Evolutionary conservation across 768 basidiomycete genomes (phyloP).

Genomic region (Mycena rosella): DNA sequence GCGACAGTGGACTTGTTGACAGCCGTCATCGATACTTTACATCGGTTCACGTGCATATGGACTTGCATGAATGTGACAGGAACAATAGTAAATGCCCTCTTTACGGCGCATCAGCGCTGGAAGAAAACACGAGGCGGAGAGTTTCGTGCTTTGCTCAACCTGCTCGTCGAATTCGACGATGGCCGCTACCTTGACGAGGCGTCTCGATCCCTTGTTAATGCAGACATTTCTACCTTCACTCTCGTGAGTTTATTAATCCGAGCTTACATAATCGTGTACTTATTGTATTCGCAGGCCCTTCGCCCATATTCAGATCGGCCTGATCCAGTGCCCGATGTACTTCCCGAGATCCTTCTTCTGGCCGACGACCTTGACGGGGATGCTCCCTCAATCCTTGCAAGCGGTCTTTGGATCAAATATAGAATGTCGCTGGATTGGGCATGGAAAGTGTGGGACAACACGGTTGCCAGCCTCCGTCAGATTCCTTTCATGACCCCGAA

Average conservation of each 20-base stretch:
- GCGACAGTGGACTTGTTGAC: constrained; percentile 65
- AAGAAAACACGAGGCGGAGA: constrained; percentile 71
- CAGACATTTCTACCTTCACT: constrained; percentile 72
- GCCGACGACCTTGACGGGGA: constrained; percentile 68
- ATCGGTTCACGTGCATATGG: constrained; percentile 81
- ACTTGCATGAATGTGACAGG: constrained; percentile 77
- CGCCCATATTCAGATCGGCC: constrained; percentile 57
- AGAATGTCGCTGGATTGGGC: constrained; percentile 80
- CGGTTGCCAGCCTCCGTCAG: constrained; percentile 79
- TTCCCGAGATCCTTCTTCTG: constrained; percentile 79
- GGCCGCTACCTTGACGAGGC: constrained; percentile 65
- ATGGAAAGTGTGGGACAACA: constrained; percentile 89
- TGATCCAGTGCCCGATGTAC: constrained; percentile 57
- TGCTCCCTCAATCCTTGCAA: constrained; percentile 78
- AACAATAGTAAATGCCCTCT: constrained; percentile 69
- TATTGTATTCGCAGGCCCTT: constrained; percentile 54
- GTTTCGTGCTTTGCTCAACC: constrained; percentile 71
- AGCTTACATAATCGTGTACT: constrained; percentile 4
- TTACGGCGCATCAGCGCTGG: constrained; percentile 72
- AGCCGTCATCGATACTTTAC: constrained; percentile 78
- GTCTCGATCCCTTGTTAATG: constrained; percentile 70
- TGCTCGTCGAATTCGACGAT: constrained; percentile 76
- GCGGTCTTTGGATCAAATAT: constrained; percentile 87
- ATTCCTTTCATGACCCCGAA: constrained; percentile 70
- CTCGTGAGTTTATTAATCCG: constrained; percentile 56